Base-by-base conservation (phyloP, 2,329 filamentous ascomycete genomes). In the Aspergillus calidoustus region DNA sequence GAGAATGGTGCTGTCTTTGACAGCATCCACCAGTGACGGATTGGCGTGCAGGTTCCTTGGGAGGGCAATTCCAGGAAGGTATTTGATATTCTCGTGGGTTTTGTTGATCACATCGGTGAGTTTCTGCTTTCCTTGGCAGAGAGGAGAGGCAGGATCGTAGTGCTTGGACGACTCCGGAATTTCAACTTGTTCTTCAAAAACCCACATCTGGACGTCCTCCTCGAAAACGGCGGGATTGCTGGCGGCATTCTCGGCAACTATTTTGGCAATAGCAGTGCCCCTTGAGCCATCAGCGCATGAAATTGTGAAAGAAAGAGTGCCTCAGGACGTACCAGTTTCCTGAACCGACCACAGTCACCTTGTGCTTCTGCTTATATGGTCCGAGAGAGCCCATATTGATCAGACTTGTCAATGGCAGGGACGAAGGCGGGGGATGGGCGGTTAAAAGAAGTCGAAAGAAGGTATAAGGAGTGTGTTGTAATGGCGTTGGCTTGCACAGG, bases 231-330 rank as follows among this genome's bases (percentile, higher is more conserved):
- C 86, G 9, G 88, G 84, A 79, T 97, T 84, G 66, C 85, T 88
- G 64, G 86, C 87, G 43, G 92, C 91, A 81, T 96, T 99, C 79
- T 99, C 94, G 69, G 93, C 93, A 56, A 97, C 87, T 65, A 99
- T 96, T 81, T 99, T 99, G 76, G 93, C 89, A 79, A 99, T 97
- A 62, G 95, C 96, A 63, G 93, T 97, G 71, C 95, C 95, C 93
- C 91, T 95, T 58, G 94, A 94, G 84, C 97, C 96, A 77, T 97
- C 84, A 97, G 51, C 90, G 89, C 87, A 86, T 73, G 91, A 91
- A 28, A 23, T 28, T 9, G 22, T 11, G 22, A 25, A 30, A 34
- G 15, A 23, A 25, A 57, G 43, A 17, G 46, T 25, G 15, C 47
- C 52, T 31, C 60, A 22, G 25, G 56, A 38, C 83, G 64, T 83